These are phyloP conservation scores for Diaporthe vaccinii DNA, from an alignment of 2,329 filamentous ascomycete genomes.

Conservation along the genomic window DNA sequence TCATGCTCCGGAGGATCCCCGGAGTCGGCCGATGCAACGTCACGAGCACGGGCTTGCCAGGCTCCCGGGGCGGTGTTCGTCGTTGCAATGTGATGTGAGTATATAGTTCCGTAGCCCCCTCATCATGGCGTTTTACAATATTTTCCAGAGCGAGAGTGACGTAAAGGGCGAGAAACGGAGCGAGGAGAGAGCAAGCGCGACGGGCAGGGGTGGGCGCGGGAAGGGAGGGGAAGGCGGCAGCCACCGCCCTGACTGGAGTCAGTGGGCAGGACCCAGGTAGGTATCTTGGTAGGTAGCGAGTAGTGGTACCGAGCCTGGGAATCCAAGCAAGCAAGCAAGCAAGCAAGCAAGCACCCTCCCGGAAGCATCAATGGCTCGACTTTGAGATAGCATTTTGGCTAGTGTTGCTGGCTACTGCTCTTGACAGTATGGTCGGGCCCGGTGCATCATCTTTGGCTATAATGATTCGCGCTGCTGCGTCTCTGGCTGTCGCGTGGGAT, in stretches of 20 bases:
- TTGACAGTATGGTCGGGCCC: background rate
- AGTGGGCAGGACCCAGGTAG: background rate
- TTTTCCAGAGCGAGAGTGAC: background rate
- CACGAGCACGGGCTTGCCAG: background rate
- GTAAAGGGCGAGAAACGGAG: background rate
- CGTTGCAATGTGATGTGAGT: background rate
- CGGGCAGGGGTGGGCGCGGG: conserved; percentile 36
- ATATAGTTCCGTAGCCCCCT: background rate
- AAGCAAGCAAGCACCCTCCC: background rate
- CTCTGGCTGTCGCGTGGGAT: background rate
- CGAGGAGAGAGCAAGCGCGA: conserved; percentile 17
- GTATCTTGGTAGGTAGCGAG: background rate
- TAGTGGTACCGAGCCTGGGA: background rate
- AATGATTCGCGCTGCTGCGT: background rate
- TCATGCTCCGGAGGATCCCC: background rate
- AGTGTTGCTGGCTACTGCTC: background rate
- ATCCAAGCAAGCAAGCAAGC: background rate
- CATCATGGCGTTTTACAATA: background rate
- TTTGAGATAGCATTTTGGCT: background rate
- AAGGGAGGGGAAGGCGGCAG: conserved; percentile 16
- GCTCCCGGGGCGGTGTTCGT: background rate
- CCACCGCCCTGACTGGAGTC: conserved; percentile 15
- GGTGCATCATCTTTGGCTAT: background rate
- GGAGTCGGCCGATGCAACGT: conserved; percentile 17
- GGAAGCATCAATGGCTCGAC: background rate